Evolutionary conservation across 148 eudicot species (phyloP), one percentile per base, ranked within the genome.

Genomic region (Vaccinium darrowii): DNA sequence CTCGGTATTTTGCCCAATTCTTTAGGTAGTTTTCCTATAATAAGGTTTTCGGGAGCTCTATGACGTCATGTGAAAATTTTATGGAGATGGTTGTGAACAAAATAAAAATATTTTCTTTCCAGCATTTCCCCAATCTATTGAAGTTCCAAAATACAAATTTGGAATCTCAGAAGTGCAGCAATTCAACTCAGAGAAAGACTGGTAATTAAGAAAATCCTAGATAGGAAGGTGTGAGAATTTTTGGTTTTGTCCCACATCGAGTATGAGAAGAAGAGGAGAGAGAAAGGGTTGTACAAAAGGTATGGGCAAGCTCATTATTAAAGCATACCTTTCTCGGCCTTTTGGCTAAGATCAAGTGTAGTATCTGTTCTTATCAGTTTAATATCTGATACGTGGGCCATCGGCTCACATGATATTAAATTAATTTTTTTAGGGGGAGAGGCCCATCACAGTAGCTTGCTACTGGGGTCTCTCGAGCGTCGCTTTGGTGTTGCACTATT

Each of bases 311-410:
- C 52, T 0, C 0, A 4, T 0, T 0, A 0, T 50, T 7, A 11
- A 57, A 25, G 69, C 51, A 85, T 87, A 84, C 88, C 89, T 89
- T 87, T 89, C 91, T 89, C 85, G 91, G 94, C 93, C 94, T 93
- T 93, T 94, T 91, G 95, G 95, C 98, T 91, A 94, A 92, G 92
- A 93, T 94, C 92, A 92, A 93, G 93, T 91, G 92, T 92, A 92
- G 90, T 92, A 79, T 79, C 81, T 56, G 18, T 56, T 56, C 43
- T 4, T 50, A 50, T 50, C 52, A 50, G 52, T 50, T 50, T 50
- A 50, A 54, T 54, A 54, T 54, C 57, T 54, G 15, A 13, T 54
- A 14, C 14, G 57, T 54, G 57, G 1, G 16, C 3, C 57, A 54
- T 54, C 58, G 15, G 4, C 1, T 13, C n/a, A 57, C 16, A 57